Evolutionary conservation across 1,284 basidiomycete genomes (phyloP).

Genomic region (Boletus sp.): DNA sequence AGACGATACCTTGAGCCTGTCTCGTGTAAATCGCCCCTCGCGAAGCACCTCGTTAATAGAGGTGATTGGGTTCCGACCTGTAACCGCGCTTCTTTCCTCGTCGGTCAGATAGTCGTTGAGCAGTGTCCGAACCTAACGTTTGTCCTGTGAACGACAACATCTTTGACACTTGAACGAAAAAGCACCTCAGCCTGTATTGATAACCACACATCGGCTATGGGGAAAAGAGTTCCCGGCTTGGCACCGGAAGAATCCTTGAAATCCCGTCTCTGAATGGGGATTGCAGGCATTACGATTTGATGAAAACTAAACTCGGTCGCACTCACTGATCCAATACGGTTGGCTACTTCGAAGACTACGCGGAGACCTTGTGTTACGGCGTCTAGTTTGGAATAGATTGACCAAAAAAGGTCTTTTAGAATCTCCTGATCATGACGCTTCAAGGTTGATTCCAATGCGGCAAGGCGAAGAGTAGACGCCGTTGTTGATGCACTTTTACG

Average conservation of each 20-base stretch:
- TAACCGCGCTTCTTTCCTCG: slow-evolving; percentile 74
- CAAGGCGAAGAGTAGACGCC: slow-evolving; percentile 59
- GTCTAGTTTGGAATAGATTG: slow-evolving; percentile 92
- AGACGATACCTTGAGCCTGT: slow-evolving; percentile 67
- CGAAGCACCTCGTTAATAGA: slow-evolving; percentile 94
- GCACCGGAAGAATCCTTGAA: slow-evolving; percentile 81
- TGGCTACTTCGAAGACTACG: slow-evolving; percentile 88
- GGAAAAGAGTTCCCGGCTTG: slow-evolving; percentile 70
- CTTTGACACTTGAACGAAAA: background rate
- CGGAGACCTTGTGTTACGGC: slow-evolving; percentile 93
- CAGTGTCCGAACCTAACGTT: slow-evolving; percentile 71
- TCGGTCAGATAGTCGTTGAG: slow-evolving; percentile 90
- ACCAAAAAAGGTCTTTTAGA: slow-evolving; percentile 96
- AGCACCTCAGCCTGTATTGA: slow-evolving; percentile 86
- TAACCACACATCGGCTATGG: slow-evolving; percentile 87
- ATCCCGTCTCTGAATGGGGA: slow-evolving; percentile 63
- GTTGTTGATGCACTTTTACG: slow-evolving; percentile 31
- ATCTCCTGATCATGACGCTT: slow-evolving; percentile 80
- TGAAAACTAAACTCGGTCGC: slow-evolving; percentile 27
- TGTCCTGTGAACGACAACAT: slow-evolving; percentile 8
- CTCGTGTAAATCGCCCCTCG: slow-evolving; percentile 74
- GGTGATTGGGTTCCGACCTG: slow-evolving; percentile 81
- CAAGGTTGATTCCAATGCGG: slow-evolving; percentile 71
- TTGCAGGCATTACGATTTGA: background rate
- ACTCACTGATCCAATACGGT: slow-evolving; percentile 78